Base-by-base conservation (phyloP, 192 early-diverging fungal genomes). In the Coemansia sp. region DNA sequence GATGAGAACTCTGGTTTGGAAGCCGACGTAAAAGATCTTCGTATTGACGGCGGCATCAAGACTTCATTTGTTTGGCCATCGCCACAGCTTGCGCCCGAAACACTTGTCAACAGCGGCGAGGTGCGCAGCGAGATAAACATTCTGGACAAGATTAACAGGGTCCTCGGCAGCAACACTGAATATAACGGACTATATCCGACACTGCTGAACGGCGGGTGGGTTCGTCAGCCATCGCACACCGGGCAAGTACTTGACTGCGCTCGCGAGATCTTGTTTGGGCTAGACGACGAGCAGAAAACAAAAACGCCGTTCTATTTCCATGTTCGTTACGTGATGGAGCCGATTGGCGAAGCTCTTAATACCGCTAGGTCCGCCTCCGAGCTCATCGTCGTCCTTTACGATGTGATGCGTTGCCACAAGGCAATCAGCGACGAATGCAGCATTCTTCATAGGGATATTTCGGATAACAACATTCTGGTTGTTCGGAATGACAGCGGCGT, bases 241-340 rank as follows among this genome's bases (percentile, higher is more conserved):
- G 35, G 20, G 4, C 30, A 33, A 18, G 33, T 37, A 25, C 33
- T 39, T 39, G 58, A 59, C 58, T 23, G 58, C 58, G 35, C 58
- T n/a, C 35, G 35, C 12, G n/a, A n/a, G n/a, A n/a, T n/a, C n/a
- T n/a, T n/a, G n/a, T n/a, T n/a, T n/a, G n/a, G n/a, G n/a, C n/a
- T 37, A 12, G 12, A 37, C 12, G 12, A 12, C 5, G 35, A 37
- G 35, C 35, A 37, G 49, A n/a, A 49, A 39, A 43, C 29, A 30
- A 48, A 57, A 46, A 25, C 15, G 9, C 16, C 58, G 0, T 59
- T 59, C 35, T 59, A 33, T 59, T 25, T 59, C 3, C 59, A 61
- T 43, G 23, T 61, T 8, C 59, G 59, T n/a, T 61, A 61, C 33
- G 40, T 39, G 12, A 61, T 61, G 59, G 15, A 12, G 28, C 59